Evolutionary conservation across 2,329 filamentous ascomycete species (phyloP).

Genomic region (Dothideomycetidae sp.): DNA sequence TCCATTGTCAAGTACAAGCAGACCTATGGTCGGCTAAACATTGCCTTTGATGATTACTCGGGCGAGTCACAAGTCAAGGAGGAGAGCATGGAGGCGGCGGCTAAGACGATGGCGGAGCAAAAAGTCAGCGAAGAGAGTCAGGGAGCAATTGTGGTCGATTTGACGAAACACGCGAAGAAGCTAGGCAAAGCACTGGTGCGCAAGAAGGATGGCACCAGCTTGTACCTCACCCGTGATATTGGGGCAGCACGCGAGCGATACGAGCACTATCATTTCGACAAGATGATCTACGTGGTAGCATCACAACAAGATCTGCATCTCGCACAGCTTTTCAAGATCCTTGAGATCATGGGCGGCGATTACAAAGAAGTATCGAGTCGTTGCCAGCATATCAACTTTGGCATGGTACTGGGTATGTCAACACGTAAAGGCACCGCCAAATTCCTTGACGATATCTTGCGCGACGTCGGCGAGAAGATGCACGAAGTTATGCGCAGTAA

Average conservation of each 20-base stretch:
- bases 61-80: slow-evolving; percentile 54
- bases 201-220: slow-evolving; percentile 51
- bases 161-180: slow-evolving; percentile 54
- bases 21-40: slow-evolving; percentile 50
- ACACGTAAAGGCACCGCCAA: slow-evolving; percentile 43
- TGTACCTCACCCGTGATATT: slow-evolving; percentile 57
- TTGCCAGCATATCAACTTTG: slow-evolving; percentile 52
- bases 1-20: slow-evolving; percentile 51
- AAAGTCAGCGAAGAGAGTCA: slow-evolving; percentile 50
- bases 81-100: slow-evolving; percentile 48
- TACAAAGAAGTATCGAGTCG: slow-evolving; percentile 39
- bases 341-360: slow-evolving; percentile 46
- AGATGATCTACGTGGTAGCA: slow-evolving; percentile 55
- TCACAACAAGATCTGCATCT: slow-evolving; percentile 51
- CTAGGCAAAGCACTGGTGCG: slow-evolving; percentile 53
- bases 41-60: slow-evolving; percentile 51
- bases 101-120: slow-evolving; percentile 43
- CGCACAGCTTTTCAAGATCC: slow-evolving; percentile 51
- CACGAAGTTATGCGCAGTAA: slow-evolving; percentile 94
- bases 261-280: slow-evolving; percentile 48
- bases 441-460: slow-evolving; percentile 36
- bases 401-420: slow-evolving; percentile 52
- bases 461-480: slow-evolving; percentile 74
- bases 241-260: slow-evolving; percentile 50
- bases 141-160: slow-evolving; percentile 54